phyloP scores from a whole-genome alignment of 2,329 filamentous ascomycete species.

The Colletotrichum gigasporum region DNA sequence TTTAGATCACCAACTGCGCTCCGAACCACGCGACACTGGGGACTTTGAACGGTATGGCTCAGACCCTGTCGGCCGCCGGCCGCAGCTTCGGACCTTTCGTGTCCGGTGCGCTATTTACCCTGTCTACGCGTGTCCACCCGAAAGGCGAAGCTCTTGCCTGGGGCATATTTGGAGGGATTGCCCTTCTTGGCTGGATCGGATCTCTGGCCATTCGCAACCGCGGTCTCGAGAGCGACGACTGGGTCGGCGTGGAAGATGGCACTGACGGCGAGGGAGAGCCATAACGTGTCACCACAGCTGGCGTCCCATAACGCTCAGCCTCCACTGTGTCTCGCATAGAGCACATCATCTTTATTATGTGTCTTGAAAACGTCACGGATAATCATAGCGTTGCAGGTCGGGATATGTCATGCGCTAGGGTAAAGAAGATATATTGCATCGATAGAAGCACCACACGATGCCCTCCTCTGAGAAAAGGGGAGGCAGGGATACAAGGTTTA shows the following conservation, averaged over 20 bases:
- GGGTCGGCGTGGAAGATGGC: constrained; percentile 47
- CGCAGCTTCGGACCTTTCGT: constrained; percentile 89
- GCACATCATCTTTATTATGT: neutral
- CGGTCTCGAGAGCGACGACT: constrained; percentile 68
- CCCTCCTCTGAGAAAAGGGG: neutral
- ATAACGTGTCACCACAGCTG: neutral
- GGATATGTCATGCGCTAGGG: neutral
- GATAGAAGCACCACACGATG: neutral
- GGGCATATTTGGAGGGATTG: constrained; percentile 85
- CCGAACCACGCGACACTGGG: constrained; percentile 87
- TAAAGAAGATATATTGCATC: constrained; percentile 11
- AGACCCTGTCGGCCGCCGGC: constrained; percentile 91
- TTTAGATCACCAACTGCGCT: constrained; percentile 90
- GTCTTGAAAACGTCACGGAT: constrained; percentile 1
- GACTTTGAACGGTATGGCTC: constrained; percentile 90
- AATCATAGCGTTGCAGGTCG: constrained; percentile 20
- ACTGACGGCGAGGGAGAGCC: constrained; percentile 35
- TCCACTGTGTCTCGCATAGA: neutral
- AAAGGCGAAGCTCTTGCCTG: constrained; percentile 89
- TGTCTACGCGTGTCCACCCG: constrained; percentile 75
- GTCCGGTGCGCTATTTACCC: constrained; percentile 85
- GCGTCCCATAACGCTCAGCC: neutral
- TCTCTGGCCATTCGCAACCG: constrained; percentile 80
- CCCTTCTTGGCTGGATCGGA: constrained; percentile 81
- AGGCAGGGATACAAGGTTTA: constrained; percentile 1